Conservation (phyloP, 2,329 filamentous ascomycete genomes). For the Xylariaceae sp. region DNA sequence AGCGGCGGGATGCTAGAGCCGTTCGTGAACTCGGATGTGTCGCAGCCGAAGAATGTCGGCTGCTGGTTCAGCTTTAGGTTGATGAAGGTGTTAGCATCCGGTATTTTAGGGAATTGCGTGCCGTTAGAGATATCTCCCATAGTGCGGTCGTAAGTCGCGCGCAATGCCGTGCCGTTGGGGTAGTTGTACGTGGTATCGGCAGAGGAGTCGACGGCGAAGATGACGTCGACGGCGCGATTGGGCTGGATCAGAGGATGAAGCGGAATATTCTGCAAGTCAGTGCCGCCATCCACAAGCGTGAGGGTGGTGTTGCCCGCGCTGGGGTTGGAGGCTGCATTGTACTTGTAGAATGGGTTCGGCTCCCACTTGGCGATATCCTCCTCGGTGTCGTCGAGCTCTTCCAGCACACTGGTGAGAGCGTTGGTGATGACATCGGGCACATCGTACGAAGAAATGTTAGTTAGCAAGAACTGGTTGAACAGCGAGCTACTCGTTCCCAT, state of each 20-base stretch:
- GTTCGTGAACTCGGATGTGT: constrained; percentile 53
- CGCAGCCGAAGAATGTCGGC: constrained; percentile 79
- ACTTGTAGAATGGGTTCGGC: constrained; percentile 73
- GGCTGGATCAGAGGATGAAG: constrained; percentile 74
- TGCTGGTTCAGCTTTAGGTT: constrained; percentile 70
- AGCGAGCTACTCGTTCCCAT: constrained; percentile 83
- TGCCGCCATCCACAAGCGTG: constrained; percentile 73
- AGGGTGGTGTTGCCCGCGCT: constrained; percentile 52
- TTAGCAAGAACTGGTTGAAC: constrained; percentile 74
- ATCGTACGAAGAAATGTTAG: constrained; percentile 49
- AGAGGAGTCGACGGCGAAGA: constrained; percentile 76
- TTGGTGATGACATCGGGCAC: constrained; percentile 47
- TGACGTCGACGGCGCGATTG: constrained; percentile 67
- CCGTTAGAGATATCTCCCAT: constrained; percentile 54
- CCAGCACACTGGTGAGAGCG: constrained; percentile 50
- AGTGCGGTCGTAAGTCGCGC: constrained; percentile 70
- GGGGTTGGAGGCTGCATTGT: constrained; percentile 55
- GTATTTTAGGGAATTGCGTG: constrained; percentile 68
- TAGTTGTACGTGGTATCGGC: constrained; percentile 66
- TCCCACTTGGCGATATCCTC: constrained; percentile 70
- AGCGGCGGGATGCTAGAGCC: constrained; percentile 48
- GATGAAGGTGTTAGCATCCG: constrained; percentile 72
- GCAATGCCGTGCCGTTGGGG: constrained; percentile 73
- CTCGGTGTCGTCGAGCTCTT: constrained; percentile 51
- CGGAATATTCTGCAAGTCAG: constrained; percentile 76